Evolutionary conservation across 2,329 filamentous ascomycete genomes (phyloP).

Genomic region (Sarocladium brachiariae): DNA sequence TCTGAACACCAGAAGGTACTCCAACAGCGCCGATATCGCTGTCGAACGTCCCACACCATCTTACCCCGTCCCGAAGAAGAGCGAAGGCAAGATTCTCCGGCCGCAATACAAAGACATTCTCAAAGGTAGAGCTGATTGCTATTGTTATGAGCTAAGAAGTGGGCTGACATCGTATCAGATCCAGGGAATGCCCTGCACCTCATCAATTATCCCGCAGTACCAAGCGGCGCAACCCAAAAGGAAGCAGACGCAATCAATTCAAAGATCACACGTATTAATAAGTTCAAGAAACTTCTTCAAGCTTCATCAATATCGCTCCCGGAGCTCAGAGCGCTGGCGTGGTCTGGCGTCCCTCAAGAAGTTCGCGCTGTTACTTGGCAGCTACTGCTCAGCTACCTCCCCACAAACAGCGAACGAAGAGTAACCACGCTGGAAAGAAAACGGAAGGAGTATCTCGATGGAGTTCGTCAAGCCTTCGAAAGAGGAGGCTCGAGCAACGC

Average conservation of each 20-base stretch:
- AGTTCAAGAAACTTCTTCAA: slow-evolving; percentile 94
- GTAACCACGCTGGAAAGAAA: slow-evolving; percentile 89
- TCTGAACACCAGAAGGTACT: slow-evolving; percentile 50
- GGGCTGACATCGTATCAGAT: slow-evolving; percentile 31
- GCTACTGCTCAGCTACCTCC: slow-evolving; percentile 86
- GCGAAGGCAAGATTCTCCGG: slow-evolving; percentile 88
- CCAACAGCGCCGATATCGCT: slow-evolving; percentile 89
- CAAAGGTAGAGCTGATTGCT: slow-evolving; percentile 40
- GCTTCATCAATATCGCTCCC: slow-evolving; percentile 80
- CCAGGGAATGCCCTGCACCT: slow-evolving; percentile 93
- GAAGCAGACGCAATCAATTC: slow-evolving; percentile 82
- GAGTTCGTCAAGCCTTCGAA: slow-evolving; percentile 68
- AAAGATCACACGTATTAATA: slow-evolving; percentile 90
- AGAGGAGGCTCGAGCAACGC: slow-evolving; percentile 44
- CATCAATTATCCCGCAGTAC: slow-evolving; percentile 76
- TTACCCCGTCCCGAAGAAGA: slow-evolving; percentile 84
- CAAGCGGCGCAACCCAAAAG: slow-evolving; percentile 68
- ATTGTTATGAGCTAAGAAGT: background rate
- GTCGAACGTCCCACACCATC: slow-evolving; percentile 76
- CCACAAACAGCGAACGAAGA: slow-evolving; percentile 90
- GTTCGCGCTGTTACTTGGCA: slow-evolving; percentile 99
- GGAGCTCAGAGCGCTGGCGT: slow-evolving; percentile 78
- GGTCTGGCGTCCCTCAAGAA: slow-evolving; percentile 91
- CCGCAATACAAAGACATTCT: slow-evolving; percentile 98
- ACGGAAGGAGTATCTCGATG: slow-evolving; percentile 92